Percentiles rank a stretch among this genome's conserved stretches.
phyloP scores from a whole-genome alignment of 441 rosid genomes.

The Aquilaria agallochum region DNA sequence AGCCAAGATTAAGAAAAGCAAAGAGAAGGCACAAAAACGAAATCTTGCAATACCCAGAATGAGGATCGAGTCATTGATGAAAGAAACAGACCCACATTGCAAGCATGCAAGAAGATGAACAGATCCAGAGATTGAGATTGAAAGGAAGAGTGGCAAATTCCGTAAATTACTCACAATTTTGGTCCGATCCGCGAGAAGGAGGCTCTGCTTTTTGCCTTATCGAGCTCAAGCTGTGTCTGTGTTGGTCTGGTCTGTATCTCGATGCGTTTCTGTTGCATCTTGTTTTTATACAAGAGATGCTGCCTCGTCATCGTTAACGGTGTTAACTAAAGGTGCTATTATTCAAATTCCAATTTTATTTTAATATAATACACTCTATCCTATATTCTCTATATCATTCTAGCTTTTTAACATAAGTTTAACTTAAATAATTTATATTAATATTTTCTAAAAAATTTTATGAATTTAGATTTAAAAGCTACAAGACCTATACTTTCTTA shows the following conservation, averaged over 20 bases:
- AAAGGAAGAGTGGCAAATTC: constrained; percentile 1
- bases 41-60: not conserved
- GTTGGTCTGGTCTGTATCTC: constrained; percentile 4
- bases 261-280: constrained; percentile 25
- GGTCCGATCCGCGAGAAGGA: constrained; percentile 25
- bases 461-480: too few relatives aligned
- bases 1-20: constrained; percentile 9
- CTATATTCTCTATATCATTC: too few relatives aligned
- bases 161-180: constrained; percentile 33
- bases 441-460: too few relatives aligned
- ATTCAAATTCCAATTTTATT: constrained; percentile 16
- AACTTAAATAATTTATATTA: too few relatives aligned
- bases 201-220: constrained; percentile 21
- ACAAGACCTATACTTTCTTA: too few relatives aligned
- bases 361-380: not conserved
- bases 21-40: not conserved
- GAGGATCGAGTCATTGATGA: not conserved
- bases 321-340: constrained; percentile 40
- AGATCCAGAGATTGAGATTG: constrained; percentile 13
- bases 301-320: constrained; percentile 61
- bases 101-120: constrained; percentile 9
- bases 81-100: constrained; percentile 13
- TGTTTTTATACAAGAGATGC: constrained; percentile 9
- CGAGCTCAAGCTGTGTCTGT: constrained; percentile 3
- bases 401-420: too few relatives aligned